These are phyloP conservation scores for Saccharum spontaneum DNA, from an alignment of 176 grass and related monocot species.

Conservation along the genomic window DNA sequence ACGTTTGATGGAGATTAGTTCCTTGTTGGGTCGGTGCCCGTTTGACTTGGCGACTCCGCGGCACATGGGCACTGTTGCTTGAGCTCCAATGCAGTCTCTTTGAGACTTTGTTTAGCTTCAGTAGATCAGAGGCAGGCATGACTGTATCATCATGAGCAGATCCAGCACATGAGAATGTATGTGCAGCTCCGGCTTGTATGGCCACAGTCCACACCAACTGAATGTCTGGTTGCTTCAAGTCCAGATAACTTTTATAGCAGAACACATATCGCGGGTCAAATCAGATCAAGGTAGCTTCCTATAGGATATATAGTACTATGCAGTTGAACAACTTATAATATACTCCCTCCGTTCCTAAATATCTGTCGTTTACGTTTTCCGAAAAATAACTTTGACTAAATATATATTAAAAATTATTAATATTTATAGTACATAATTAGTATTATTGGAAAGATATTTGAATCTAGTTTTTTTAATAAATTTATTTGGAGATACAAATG, in stretches of 20 bases:
- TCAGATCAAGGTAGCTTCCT: not conserved
- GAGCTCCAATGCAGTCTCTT: not conserved
- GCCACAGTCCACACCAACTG: not conserved
- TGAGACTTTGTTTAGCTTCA: not conserved
- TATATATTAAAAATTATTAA: too few species aligned
- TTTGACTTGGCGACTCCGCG: not conserved
- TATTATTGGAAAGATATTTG: too few species aligned
- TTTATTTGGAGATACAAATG: too few species aligned
- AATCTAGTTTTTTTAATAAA: too few species aligned
- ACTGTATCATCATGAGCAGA: not conserved
- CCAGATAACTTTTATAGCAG: not conserved
- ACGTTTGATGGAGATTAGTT: not conserved
- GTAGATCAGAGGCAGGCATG: not conserved
- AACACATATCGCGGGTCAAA: not conserved
- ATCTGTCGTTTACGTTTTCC: too few species aligned
- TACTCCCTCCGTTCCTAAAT: too few species aligned
- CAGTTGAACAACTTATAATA: too few species aligned
- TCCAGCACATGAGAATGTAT: constrained; percentile 18
- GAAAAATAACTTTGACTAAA: too few species aligned
- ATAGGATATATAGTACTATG: not conserved
- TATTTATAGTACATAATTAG: too few species aligned
- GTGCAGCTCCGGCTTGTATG: constrained; percentile 23
- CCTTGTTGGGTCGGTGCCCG: not conserved
- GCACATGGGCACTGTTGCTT: constrained; percentile 32
- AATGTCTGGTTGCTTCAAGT: constrained; percentile 36